Percentiles rank a stretch among this genome's conserved stretches.
phyloP scores from a whole-genome alignment of 306 rosid genomes.

The Glycine soja region DNA sequence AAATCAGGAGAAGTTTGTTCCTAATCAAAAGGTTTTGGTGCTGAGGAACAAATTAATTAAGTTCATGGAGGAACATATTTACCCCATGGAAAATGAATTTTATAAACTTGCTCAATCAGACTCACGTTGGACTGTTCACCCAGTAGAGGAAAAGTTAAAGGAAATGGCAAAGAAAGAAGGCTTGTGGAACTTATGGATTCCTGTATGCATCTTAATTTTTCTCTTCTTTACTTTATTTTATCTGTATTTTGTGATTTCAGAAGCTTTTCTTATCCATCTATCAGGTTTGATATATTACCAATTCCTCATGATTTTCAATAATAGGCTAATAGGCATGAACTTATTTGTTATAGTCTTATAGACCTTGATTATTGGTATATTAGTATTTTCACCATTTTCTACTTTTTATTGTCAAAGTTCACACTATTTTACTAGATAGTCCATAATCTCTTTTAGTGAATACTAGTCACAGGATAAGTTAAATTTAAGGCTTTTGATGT shows the following conservation, averaged over 20 bases:
- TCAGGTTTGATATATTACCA: constrained; percentile 32
- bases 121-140: constrained; percentile 92
- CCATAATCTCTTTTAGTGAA: no score
- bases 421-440: constrained; percentile 12
- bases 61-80: constrained; percentile 90
- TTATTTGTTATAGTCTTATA: constrained; percentile 1
- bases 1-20: constrained; percentile 56
- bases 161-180: constrained; percentile 93
- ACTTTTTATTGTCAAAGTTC: constrained; percentile 3
- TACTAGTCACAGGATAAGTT: no score
- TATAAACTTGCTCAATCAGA: constrained; percentile 75
- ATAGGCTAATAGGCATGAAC: constrained; percentile 16
- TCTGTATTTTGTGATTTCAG: constrained; percentile 25
- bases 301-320: constrained; percentile 18
- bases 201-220: constrained; percentile 61
- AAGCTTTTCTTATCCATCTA: constrained; percentile 35
- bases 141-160: constrained; percentile 89
- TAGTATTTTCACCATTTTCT: constrained; percentile 27
- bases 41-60: constrained; percentile 70
- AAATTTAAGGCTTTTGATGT: no score
- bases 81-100: constrained; percentile 91
- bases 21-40: constrained; percentile 62
- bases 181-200: constrained; percentile 93
- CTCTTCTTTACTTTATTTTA: constrained; percentile 35
- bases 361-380: constrained; percentile 16